Evolutionary conservation across 2,329 filamentous ascomycete species (phyloP).

Genomic region (Calonectria naviculata): DNA sequence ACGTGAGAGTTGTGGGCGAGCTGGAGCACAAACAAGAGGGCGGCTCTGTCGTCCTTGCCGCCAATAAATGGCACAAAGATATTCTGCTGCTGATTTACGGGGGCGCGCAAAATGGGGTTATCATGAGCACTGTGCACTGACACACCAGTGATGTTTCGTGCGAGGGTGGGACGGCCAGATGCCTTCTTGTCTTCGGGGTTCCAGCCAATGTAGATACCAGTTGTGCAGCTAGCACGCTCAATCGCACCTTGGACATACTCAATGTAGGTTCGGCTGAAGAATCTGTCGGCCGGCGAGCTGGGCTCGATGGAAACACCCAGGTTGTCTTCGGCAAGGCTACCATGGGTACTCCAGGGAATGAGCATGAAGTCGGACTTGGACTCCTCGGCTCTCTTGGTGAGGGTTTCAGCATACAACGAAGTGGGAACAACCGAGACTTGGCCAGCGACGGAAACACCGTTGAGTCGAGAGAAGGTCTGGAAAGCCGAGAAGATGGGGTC

Average conservation of each 20-base stretch:
- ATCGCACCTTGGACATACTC: conserved; percentile 79
- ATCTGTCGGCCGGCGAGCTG: conserved; percentile 36
- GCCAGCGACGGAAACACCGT: conserved; percentile 85
- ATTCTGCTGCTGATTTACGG: conserved; percentile 79
- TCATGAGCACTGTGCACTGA: conserved; percentile 57
- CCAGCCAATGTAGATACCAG: conserved; percentile 63
- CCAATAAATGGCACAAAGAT: conserved; percentile 91
- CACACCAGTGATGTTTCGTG: conserved; percentile 37
- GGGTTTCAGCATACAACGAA: conserved; percentile 80
- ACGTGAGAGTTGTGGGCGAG: conserved; percentile 83
- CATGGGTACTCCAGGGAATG: conserved; percentile 90
- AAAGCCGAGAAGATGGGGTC: conserved; percentile 95
- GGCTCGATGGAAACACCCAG: conserved; percentile 24
- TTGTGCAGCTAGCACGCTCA: conserved; percentile 78
- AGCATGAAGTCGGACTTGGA: conserved; percentile 80
- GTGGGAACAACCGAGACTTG: conserved; percentile 85
- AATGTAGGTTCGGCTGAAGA: conserved; percentile 65
- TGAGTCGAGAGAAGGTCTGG: conserved; percentile 85
- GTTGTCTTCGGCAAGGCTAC: conserved; percentile 73
- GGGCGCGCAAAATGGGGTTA: conserved; percentile 60
- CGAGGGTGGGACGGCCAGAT: conserved; percentile 61
- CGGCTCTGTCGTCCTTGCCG: conserved; percentile 82
- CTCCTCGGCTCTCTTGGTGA: conserved; percentile 77
- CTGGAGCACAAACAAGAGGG: conserved; percentile 84
- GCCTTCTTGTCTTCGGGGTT: conserved; percentile 43